Base-by-base conservation (phyloP, 768 basidiomycete species). In the Lactarius evosmus region DNA sequence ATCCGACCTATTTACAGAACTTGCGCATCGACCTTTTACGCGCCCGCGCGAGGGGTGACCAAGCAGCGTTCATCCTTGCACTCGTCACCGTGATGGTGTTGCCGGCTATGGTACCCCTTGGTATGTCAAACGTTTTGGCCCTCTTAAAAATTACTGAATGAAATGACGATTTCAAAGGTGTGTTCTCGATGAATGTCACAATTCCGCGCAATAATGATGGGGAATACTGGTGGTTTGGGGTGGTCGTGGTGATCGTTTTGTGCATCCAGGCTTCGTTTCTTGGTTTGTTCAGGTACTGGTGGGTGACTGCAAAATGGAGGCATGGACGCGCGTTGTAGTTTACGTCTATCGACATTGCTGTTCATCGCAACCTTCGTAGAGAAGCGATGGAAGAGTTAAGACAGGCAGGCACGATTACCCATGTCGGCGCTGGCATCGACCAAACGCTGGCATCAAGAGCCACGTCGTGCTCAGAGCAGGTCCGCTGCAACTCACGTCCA, bases 1-100 rank as follows among this genome's bases (percentile, higher is more conserved):
- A 95, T 69, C 93, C 93, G 0, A 86, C 86, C 2, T 95, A 95
- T 73, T 77, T 95, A 7, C 83, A 87, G 14, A 87, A 93, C 60
- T 82, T 98, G 6, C 82, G 86, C 7, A 76, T 87, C 1, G 80
- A 81, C 17, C 82, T 85, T 38, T 80, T 82, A 7, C 77, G 78
- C 36, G 81, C 85, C 1, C 86, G 87, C 72, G 78, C 80, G 8
- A 83, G 82, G 6, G 83, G 82, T 5, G 90, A 91, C 72, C 83
- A 81, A 67, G 82, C 85, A 16, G 74, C 94, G 25, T 70, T 95
- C 16, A 78, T 80, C 53, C 78, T 96, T 5, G 85, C 87, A 0
- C 71, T 82, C n/a, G 80, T 93, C 60, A 83, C 79, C 68, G 79
- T 95, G 50, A 84, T 82, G 1, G 82, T 89, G 34, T 70, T 93